These are phyloP conservation scores for Didymella pomorum DNA, from an alignment of 2,329 filamentous ascomycete genomes.

Conservation along the genomic window DNA sequence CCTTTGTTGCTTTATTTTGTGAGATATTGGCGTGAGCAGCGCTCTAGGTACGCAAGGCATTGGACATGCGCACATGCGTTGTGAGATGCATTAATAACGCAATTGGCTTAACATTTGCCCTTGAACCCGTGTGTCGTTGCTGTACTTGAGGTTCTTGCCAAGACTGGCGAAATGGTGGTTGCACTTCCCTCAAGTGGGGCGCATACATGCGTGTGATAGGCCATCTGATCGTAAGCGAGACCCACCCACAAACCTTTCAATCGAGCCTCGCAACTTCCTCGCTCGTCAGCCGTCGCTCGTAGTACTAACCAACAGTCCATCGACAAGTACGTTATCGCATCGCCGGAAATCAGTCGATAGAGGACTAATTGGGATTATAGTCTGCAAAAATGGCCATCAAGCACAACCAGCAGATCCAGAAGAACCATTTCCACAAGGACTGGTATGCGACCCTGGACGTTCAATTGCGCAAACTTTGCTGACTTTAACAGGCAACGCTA, in stretches of 20 bases:
- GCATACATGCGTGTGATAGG: no score
- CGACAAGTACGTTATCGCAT: conserved; percentile 37
- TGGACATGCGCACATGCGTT: neutral
- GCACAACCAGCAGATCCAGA: conserved; percentile 98
- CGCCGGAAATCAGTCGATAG: conserved; percentile 4
- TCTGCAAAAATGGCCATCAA: conserved; percentile 79
- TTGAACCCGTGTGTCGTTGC: neutral
- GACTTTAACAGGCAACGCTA: conserved; percentile 79
- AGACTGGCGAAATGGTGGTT: neutral
- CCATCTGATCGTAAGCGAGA: neutral
- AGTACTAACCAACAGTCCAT: conserved; percentile 47
- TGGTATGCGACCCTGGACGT: conserved; percentile 53
- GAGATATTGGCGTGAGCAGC: conserved; percentile 7
- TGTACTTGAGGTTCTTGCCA: neutral
- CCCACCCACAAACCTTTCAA: neutral
- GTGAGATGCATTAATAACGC: conserved; percentile 11
- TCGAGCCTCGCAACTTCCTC: conserved; percentile 25
- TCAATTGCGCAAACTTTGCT: conserved; percentile 24
- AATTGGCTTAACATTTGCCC: neutral
- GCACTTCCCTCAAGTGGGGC: neutral
- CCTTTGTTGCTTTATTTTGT: conserved; percentile 3
- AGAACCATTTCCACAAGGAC: conserved; percentile 78
- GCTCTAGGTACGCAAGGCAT: neutral
- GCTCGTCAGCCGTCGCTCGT: conserved; percentile 22
- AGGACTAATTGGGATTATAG: conserved; percentile 33